Base-by-base conservation (phyloP, 257 asterid species). In the Thymus quinquecostatus region DNA sequence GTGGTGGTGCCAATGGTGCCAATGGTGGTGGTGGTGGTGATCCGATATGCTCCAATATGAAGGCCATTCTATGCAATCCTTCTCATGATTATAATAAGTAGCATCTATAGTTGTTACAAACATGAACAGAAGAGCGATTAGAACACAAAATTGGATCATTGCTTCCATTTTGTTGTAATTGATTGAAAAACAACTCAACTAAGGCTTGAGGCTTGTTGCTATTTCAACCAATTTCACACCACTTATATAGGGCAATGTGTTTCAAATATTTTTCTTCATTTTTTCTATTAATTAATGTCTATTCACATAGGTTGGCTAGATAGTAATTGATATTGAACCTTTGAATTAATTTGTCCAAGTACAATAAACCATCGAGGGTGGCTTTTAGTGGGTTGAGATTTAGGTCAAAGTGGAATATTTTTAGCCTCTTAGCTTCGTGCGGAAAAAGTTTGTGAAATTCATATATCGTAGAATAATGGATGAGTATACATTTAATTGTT, bases 1-100 rank as follows among this genome's bases (percentile, higher is more conserved):
- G 6, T 11, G 73, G 29, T 55, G 64, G 34, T 28, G 45, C 21
- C 33, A 27, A 2, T 12, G 40, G 40, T 36, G 40, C 0, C 40
- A 21, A 21, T 21, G 44, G 0, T 48, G 55, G 54, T 66, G 51
- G 34, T 40, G 9, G 36, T 56, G 14, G 21, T 69, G 66, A 13
- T 69, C 47, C 34, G 21, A 11, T 9, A 68, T 38, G 21, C 9
- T 11, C 44, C 64, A 70, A 34, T 70, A 5, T 27, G 3, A 3
- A 28, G 75, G 75, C 51, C 44, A 70, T 36, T 34, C 60, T 5
- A 70, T 59, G 60, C 75, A 70, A 6, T 55, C 61, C 61, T 47
- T 70, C 41, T 32, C 6, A 30, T 48, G 68, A 21, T 21, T 21
- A 70, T 47, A 70, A 30, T 59, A 70, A 14, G 68, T 9, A 10